These are phyloP conservation scores for Arabidopsis suecica DNA, from an alignment of 345 rosid genomes.

Conservation along the genomic window DNA sequence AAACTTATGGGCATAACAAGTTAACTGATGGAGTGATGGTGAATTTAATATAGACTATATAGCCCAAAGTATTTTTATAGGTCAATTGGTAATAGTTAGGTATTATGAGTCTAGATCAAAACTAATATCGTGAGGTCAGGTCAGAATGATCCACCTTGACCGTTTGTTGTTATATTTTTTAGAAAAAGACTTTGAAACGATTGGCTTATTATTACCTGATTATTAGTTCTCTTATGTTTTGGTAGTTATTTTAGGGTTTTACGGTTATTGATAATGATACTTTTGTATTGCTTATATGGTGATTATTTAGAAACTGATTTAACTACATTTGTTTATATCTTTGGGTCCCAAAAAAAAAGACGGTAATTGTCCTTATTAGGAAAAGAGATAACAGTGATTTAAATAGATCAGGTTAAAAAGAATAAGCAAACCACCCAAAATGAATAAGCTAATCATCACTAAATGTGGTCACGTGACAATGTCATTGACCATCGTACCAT, in stretches of 20 bases:
- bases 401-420: neutral
- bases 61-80: neutral
- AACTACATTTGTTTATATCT: neutral
- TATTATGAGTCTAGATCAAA: neutral
- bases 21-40: neutral
- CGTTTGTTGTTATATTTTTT: too few relatives aligned
- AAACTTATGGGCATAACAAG: neutral
- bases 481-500: conserved; percentile 34
- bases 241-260: too few relatives aligned
- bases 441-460: too few relatives aligned
- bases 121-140: neutral
- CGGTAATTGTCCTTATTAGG: conserved; percentile 7
- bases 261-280: too few relatives aligned
- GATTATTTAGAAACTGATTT: neutral
- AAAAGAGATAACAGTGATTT: neutral
- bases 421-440: neutral
- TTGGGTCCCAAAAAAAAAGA: conserved; percentile 1
- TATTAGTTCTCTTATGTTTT: too few relatives aligned
- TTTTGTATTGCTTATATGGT: neutral
- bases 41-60: neutral
- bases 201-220: too few relatives aligned
- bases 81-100: neutral
- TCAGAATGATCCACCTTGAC: too few relatives aligned
- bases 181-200: too few relatives aligned
- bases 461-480: conserved; percentile 30